Evolutionary conservation across 2,329 filamentous ascomycete species (phyloP).

Genomic region (Fusarium euwallaceae): DNA sequence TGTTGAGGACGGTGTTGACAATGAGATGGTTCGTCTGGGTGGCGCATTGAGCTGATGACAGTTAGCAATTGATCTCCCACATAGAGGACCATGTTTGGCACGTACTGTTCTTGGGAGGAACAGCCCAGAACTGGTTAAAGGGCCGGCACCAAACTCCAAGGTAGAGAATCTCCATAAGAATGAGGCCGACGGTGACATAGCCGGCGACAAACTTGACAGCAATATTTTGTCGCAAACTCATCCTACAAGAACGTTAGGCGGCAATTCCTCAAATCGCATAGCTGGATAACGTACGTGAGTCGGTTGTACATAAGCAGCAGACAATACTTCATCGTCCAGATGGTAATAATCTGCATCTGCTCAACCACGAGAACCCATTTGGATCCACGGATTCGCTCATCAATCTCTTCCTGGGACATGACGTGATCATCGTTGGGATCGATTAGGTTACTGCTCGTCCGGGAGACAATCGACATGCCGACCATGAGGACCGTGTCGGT

Average conservation of each 20-base stretch:
- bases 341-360: conserved; percentile 71
- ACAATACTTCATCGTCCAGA: conserved; percentile 69
- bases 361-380: conserved; percentile 75
- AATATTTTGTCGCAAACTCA: conserved; percentile 60
- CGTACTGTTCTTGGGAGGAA: conserved; percentile 64
- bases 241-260: conserved; percentile 47
- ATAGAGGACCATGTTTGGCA: not conserved
- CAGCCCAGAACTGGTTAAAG: conserved; percentile 69
- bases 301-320: conserved; percentile 70
- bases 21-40: conserved; percentile 69
- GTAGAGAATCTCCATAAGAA: conserved; percentile 65
- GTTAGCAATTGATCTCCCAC: conserved; percentile 17
- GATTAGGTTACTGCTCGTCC: conserved; percentile 72
- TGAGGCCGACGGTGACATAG: conserved; percentile 61
- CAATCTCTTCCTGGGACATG: conserved; percentile 52
- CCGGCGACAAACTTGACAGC: conserved; percentile 62
- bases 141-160: conserved; percentile 68
- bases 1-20: conserved; percentile 70
- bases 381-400: conserved; percentile 63
- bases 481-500: conserved; percentile 68
- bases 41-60: conserved; percentile 66
- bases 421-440: conserved; percentile 63
- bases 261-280: not conserved
- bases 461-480: conserved; percentile 66
- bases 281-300: conserved; percentile 58